Conservation (phyloP, 257 asterid species). For the Salvia miltiorrhiza region DNA sequence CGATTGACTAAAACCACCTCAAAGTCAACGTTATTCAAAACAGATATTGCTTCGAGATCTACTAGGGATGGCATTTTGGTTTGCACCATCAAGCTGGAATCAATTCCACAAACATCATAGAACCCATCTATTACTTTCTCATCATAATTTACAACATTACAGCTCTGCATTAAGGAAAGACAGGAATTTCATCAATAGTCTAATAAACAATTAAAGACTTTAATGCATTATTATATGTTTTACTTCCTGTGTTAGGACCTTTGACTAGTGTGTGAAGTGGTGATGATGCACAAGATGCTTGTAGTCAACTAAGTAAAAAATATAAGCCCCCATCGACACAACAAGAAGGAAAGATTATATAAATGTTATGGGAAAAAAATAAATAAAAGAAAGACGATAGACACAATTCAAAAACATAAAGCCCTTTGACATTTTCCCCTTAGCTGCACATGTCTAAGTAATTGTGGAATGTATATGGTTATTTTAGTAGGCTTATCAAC, state of each 20-base stretch:
- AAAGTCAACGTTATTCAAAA: constrained; percentile 48
- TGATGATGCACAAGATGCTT: constrained; percentile 10
- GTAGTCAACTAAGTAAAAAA: neutral
- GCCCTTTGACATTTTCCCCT: neutral
- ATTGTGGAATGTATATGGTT: neutral
- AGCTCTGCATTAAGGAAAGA: constrained; percentile 64
- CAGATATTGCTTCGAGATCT: constrained; percentile 71
- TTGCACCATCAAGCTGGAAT: constrained; percentile 54
- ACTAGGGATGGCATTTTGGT: constrained; percentile 77
- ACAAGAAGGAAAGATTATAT: neutral
- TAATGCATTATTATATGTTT: neutral
- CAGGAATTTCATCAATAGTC: constrained; percentile 12
- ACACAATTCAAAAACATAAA: neutral
- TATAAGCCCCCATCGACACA: neutral
- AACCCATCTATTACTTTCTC: constrained; percentile 94
- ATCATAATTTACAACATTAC: constrained; percentile 81
- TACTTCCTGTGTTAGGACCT: neutral
- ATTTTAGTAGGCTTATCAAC: constrained; percentile 5
- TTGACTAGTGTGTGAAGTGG: neutral
- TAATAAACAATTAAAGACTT: neutral
- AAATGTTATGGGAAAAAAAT: neutral
- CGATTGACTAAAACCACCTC: constrained; percentile 90
- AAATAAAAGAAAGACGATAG: neutral
- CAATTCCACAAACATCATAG: constrained; percentile 85
- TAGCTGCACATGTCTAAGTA: neutral